phyloP scores from a whole-genome alignment of 2,329 filamentous ascomycete species.

The Aureobasidium namibiae region DNA sequence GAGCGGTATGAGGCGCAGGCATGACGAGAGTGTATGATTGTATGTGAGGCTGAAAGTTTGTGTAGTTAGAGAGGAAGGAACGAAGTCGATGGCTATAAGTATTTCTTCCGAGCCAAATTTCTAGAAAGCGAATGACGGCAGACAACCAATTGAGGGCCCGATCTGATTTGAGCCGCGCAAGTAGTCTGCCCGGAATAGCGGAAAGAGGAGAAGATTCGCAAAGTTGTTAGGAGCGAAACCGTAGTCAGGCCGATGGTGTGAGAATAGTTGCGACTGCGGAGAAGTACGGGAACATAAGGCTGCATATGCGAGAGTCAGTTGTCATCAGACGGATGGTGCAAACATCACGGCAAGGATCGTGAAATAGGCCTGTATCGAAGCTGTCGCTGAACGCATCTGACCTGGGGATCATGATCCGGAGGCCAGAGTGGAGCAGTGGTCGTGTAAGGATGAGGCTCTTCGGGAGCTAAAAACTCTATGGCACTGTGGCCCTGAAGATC shows the following conservation, averaged over 20 bases:
- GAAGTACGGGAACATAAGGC: slow-evolving; percentile 5
- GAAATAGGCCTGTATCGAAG: neutral
- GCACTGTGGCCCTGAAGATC: slow-evolving; percentile 2
- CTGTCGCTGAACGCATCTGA: neutral
- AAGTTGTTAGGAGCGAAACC: neutral
- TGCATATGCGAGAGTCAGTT: neutral
- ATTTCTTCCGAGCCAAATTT: neutral
- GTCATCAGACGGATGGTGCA: slow-evolving; percentile 1
- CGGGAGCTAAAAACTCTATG: slow-evolving; percentile 4
- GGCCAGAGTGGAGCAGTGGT: neutral
- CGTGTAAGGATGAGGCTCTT: slow-evolving; percentile 8
- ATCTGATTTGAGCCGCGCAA: slow-evolving; percentile 4
- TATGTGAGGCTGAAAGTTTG: neutral
- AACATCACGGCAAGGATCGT: neutral
- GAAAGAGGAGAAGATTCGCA: slow-evolving; percentile 6
- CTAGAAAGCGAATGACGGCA: slow-evolving; percentile 7
- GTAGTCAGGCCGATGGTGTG: slow-evolving; percentile 9
- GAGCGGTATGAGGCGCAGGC: neutral
- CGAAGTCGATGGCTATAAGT: neutral
- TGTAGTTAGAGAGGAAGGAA: neutral
- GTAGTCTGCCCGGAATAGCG: neutral
- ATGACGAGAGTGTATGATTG: neutral
- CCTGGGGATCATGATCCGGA: neutral
- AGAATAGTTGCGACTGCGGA: slow-evolving; percentile 1
- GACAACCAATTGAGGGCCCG: neutral